These are phyloP conservation scores for Cercospora zeina DNA, from an alignment of 2,329 filamentous ascomycete genomes.

Conservation along the genomic window DNA sequence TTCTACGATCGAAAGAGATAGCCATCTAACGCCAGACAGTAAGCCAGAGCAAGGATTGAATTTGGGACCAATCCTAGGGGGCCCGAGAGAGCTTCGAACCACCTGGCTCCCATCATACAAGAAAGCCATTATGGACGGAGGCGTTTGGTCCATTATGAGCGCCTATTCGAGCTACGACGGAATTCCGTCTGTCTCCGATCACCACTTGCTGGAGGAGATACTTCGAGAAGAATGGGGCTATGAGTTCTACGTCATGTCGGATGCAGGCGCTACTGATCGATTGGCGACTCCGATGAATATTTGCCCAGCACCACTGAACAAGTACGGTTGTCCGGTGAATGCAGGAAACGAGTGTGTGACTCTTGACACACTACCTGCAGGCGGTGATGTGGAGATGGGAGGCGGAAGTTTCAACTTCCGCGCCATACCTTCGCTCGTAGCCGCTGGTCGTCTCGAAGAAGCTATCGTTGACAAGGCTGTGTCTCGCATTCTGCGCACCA, in stretches of 20 bases:
- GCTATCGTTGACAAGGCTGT: slow-evolving; percentile 66
- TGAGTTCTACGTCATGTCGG: slow-evolving; percentile 65
- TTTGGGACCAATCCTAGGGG: slow-evolving; percentile 60
- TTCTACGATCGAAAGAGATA: no score
- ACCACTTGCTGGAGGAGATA: slow-evolving; percentile 67
- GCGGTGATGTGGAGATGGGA: slow-evolving; percentile 75
- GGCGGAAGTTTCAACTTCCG: slow-evolving; percentile 71
- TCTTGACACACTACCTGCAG: slow-evolving; percentile 63
- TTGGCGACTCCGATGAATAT: slow-evolving; percentile 65
- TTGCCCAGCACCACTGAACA: slow-evolving; percentile 51
- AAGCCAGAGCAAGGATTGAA: slow-evolving; percentile 72
- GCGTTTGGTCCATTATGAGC: slow-evolving; percentile 68
- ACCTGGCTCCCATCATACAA: slow-evolving; percentile 63
- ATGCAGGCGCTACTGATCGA: slow-evolving; percentile 70
- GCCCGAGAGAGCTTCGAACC: slow-evolving; percentile 56
- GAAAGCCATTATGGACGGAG: slow-evolving; percentile 68
- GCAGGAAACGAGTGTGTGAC: slow-evolving; percentile 65
- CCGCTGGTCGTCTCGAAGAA: slow-evolving; percentile 61
- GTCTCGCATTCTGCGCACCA: slow-evolving; percentile 63
- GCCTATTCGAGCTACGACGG: slow-evolving; percentile 74
- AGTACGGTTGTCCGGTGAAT: slow-evolving; percentile 49
- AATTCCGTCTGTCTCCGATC: slow-evolving; percentile 65
- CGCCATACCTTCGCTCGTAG: slow-evolving; percentile 64
- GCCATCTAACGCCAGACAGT: slow-evolving; percentile 39
- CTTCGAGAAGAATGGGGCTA: slow-evolving; percentile 71